phyloP scores from a whole-genome alignment of 305 asterid genomes.

The Fraxinus ornus region DNA sequence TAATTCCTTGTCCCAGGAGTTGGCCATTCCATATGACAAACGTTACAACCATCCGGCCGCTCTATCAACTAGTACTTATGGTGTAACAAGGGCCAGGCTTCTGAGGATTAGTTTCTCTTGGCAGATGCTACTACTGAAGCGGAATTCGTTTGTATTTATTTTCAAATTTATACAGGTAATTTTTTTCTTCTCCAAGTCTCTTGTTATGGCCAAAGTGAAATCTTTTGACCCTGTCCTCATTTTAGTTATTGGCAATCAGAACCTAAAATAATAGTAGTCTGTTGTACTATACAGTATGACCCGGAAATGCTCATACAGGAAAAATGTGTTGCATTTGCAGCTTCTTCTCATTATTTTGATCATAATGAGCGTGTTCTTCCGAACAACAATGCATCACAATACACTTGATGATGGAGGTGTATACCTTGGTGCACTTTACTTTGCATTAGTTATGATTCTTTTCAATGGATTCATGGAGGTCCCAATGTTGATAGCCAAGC shows the following conservation, averaged over 20 bases:
- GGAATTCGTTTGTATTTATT: slow-evolving; percentile 57
- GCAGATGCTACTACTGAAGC: slow-evolving; percentile 64
- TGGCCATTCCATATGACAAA: slow-evolving; percentile 52
- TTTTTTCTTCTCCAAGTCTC: background rate
- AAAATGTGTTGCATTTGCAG: slow-evolving; percentile 39
- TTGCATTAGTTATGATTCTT: slow-evolving; percentile 73
- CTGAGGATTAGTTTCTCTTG: slow-evolving; percentile 57
- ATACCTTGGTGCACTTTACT: slow-evolving; percentile 76
- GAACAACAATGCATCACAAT: slow-evolving; percentile 69
- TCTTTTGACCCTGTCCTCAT: background rate
- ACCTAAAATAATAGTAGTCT: background rate
- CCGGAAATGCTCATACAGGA: slow-evolving; percentile 17
- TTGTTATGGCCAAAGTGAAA: slow-evolving; percentile 11
- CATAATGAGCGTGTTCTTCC: slow-evolving; percentile 75
- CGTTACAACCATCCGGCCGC: slow-evolving; percentile 55
- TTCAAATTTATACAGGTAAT: slow-evolving; percentile 68
- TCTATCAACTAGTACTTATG: slow-evolving; percentile 48
- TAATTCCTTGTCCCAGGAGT: slow-evolving; percentile 42
- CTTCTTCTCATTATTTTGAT: slow-evolving; percentile 57
- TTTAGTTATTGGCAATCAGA: slow-evolving; percentile 13
- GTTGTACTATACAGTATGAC: slow-evolving; percentile 5
- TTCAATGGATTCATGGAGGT: slow-evolving; percentile 84
- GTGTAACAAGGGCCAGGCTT: slow-evolving; percentile 47
- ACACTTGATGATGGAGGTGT: slow-evolving; percentile 72
- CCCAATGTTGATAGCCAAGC: slow-evolving; percentile 72